Evolutionary conservation across 1,284 basidiomycete species (phyloP).

Genomic region (Prillingera fragicola): DNA sequence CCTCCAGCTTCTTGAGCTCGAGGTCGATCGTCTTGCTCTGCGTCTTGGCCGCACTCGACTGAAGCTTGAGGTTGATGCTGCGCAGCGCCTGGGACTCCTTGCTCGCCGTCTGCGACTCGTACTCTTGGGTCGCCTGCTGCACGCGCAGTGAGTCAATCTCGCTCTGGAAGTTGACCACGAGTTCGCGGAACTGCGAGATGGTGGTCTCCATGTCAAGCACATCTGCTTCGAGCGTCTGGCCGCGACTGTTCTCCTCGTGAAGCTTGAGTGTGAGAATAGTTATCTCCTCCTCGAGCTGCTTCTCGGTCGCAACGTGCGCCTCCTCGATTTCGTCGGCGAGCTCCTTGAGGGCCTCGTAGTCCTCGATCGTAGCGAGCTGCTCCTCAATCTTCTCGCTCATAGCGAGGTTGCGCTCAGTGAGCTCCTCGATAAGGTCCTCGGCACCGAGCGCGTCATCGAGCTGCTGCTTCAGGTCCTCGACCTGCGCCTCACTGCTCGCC

Average conservation of each 20-base stretch:
- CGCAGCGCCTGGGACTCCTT: conserved; percentile 75
- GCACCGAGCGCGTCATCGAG: conserved; percentile 92
- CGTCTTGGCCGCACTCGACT: conserved; percentile 79
- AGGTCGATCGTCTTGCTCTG: conserved; percentile 82
- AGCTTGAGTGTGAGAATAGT: conserved; percentile 57
- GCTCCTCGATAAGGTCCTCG: conserved; percentile 90
- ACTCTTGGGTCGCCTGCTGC: conserved; percentile 75
- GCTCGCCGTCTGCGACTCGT: conserved; percentile 67
- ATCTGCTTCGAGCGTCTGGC: conserved; percentile 65
- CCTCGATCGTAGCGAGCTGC: conserved; percentile 90
- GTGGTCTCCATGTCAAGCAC: conserved; percentile 81
- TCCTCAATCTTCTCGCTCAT: conserved; percentile 92
- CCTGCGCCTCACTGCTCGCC: conserved; percentile 76
- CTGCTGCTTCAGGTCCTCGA: conserved; percentile 90
- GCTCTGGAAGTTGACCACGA: conserved; percentile 78
- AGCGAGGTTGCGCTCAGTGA: conserved; percentile 89
- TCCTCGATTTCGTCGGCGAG: conserved; percentile 97
- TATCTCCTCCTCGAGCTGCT: conserved; percentile 82
- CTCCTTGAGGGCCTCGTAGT: conserved; percentile 90
- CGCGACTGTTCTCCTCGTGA: conserved; percentile 61
- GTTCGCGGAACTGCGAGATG: conserved; percentile 82
- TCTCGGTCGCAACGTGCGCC: conserved; percentile 90
- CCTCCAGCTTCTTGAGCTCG: conserved; percentile 76
- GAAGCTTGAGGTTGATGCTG: conserved; percentile 85
- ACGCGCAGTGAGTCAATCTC: conserved; percentile 75